phyloP scores from a whole-genome alignment of 2,329 filamentous ascomycete species.

The Truncatella angustata region DNA sequence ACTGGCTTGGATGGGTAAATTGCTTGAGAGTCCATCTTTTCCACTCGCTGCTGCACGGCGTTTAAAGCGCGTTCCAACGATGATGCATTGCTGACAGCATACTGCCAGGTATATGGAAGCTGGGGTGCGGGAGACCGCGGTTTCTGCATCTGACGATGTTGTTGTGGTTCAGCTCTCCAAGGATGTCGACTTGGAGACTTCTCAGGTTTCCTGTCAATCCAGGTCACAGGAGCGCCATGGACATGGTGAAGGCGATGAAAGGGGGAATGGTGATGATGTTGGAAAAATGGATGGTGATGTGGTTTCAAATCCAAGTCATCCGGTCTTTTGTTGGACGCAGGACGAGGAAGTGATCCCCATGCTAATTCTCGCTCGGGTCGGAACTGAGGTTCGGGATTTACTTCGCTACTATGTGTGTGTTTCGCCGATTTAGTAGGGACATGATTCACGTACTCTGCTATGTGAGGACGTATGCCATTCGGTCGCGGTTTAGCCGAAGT shows the following conservation, averaged over 20 bases:
- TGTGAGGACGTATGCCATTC: background rate
- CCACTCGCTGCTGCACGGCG: constrained; percentile 23
- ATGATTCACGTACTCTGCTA: background rate
- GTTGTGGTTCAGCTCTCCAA: background rate
- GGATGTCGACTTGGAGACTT: background rate
- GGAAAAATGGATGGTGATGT: background rate
- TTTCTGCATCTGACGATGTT: too few relatives aligned
- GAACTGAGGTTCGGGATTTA: background rate
- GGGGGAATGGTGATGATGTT: background rate
- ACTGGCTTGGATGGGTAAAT: constrained; percentile 5
- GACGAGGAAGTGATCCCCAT: background rate
- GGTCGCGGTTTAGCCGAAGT: background rate
- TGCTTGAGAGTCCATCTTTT: constrained; percentile 18
- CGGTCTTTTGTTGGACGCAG: background rate
- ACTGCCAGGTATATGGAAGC: constrained; percentile 28
- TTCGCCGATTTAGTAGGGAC: background rate
- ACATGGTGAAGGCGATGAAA: background rate
- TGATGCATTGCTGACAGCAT: constrained; percentile 24
- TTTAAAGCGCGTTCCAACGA: constrained; percentile 31
- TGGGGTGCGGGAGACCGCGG: constrained; percentile 12
- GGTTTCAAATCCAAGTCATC: background rate
- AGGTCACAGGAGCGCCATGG: background rate
- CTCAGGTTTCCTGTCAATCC: background rate
- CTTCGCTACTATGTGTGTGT: background rate
- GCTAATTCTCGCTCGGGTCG: background rate